A percentile compares a stretch with the other conserved stretches of the same genome.
Conservation (phyloP, 2,329 filamentous ascomycete genomes). For the Aspergillus sojae region DNA sequence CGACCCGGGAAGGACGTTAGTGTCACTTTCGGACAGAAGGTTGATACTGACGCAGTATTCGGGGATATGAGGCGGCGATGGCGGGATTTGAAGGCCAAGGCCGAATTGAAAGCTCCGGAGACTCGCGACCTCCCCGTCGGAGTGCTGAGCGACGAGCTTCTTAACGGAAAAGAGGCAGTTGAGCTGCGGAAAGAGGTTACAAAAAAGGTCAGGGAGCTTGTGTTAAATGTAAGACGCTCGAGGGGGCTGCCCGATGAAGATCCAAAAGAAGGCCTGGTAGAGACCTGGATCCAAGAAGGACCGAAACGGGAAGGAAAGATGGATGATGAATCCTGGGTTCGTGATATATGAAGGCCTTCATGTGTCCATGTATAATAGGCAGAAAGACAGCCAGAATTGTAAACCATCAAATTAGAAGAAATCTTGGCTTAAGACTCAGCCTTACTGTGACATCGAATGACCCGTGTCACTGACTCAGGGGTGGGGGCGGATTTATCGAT, state of each 20-base stretch:
- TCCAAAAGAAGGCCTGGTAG: conserved; percentile 72
- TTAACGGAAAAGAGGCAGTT: conserved; percentile 73
- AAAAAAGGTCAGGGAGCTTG: conserved; percentile 73
- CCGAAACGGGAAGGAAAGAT: conserved; percentile 58
- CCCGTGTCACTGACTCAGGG: neutral
- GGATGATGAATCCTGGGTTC: conserved; percentile 63
- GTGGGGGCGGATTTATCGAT: conserved; percentile 2
- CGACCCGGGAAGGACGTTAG: conserved; percentile 68
- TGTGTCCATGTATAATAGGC: conserved; percentile 17
- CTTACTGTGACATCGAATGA: neutral
- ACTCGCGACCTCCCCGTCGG: conserved; percentile 48
- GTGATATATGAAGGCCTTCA: conserved; percentile 51
- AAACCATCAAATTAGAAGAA: conserved; percentile 13
- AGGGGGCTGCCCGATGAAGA: conserved; percentile 80
- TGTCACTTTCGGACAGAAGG: conserved; percentile 63
- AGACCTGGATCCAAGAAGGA: conserved; percentile 73
- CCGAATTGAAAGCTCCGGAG: conserved; percentile 50
- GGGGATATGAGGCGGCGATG: conserved; percentile 75
- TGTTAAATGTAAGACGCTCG: conserved; percentile 73
- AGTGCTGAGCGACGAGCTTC: conserved; percentile 66
- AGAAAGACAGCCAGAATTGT: conserved; percentile 8
- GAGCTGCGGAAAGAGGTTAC: conserved; percentile 80
- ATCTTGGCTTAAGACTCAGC: neutral
- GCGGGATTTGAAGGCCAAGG: conserved; percentile 64
- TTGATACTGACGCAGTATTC: conserved; percentile 75